Conservation (phyloP, 2,329 filamentous ascomycete genomes). For the Ophioceras dolichostomum region DNA sequence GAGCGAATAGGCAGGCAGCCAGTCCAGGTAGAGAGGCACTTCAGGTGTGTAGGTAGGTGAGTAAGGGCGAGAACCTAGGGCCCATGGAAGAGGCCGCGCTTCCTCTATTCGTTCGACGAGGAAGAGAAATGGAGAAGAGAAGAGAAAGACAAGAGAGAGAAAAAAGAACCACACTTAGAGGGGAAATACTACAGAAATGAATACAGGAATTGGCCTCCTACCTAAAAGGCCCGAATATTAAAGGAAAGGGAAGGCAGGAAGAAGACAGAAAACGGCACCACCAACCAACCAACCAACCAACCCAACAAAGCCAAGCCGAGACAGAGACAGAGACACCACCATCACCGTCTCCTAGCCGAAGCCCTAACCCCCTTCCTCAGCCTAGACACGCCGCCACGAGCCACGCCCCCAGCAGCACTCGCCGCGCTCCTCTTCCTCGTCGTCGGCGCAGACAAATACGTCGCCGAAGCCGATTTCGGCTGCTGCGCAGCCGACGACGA, state of each 20-base stretch:
- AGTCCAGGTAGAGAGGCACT: too few relatives aligned
- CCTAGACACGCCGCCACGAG: slow-evolving; percentile 2
- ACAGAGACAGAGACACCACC: background rate
- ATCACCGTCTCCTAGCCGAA: slow-evolving; percentile 17
- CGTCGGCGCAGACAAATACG: background rate
- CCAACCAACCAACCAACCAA: too few relatives aligned
- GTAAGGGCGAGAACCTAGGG: too few relatives aligned
- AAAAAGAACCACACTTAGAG: background rate
- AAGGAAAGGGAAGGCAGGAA: slow-evolving; percentile 8
- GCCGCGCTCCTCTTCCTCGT: slow-evolving; percentile 8
- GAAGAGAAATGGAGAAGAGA: background rate
- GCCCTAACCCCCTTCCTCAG: slow-evolving; percentile 19
- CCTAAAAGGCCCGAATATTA: slow-evolving; percentile 9
- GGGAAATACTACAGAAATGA: slow-evolving; percentile 2
- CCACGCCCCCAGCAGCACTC: background rate
- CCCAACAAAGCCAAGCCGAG: background rate
- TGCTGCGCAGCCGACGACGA: slow-evolving; percentile 3
- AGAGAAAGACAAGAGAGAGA: slow-evolving; percentile 1
- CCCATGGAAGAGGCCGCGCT: background rate
- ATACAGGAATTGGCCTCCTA: slow-evolving; percentile 4
- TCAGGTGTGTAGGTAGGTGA: too few relatives aligned
- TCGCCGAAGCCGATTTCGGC: too few relatives aligned
- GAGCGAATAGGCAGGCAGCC: too few relatives aligned
- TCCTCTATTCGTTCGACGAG: too few relatives aligned
- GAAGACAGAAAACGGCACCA: slow-evolving; percentile 12